Percentiles rank a stretch among this genome's conserved stretches.
These are phyloP conservation scores for Rutstroemia sp. DNA, from an alignment of 2,329 filamentous ascomycete species.

Conservation along the genomic window DNA sequence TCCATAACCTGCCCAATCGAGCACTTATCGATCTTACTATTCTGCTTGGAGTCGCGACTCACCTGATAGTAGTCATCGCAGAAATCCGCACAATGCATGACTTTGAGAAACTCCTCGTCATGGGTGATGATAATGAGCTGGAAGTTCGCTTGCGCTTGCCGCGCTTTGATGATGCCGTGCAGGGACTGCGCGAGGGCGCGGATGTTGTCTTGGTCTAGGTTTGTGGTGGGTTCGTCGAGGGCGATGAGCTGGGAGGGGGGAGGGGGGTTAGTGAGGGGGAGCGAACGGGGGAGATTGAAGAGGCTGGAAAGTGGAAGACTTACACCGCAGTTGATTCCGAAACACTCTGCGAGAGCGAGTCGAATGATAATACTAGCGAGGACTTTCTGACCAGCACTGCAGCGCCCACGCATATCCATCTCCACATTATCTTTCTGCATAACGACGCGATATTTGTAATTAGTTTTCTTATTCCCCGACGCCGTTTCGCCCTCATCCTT, in stretches of 20 bases:
- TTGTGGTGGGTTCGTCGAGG: constrained; percentile 95
- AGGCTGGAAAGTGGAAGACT: constrained; percentile 15
- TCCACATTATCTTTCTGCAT: constrained; percentile 97
- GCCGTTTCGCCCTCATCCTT: constrained; percentile 61
- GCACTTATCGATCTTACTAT: constrained; percentile 67
- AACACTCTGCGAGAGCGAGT: constrained; percentile 90
- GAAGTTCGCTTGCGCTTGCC: constrained; percentile 85
- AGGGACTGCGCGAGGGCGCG: constrained; percentile 77
- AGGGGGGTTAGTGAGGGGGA: not conserved
- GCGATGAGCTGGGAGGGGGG: constrained; percentile 62
- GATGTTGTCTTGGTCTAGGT: constrained; percentile 93
- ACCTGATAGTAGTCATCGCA: constrained; percentile 89
- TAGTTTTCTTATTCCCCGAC: constrained; percentile 47
- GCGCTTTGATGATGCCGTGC: constrained; percentile 76
- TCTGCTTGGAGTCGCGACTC: constrained; percentile 73
- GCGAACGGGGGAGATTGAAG: no score
- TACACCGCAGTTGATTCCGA: constrained; percentile 83
- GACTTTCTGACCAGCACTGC: constrained; percentile 93
- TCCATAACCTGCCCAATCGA: constrained; percentile 4
- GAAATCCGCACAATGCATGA: constrained; percentile 93
- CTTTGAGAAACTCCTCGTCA: constrained; percentile 88
- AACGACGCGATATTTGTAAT: constrained; percentile 94
- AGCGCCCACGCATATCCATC: constrained; percentile 99
- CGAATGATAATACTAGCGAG: constrained; percentile 96
- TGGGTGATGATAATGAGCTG: constrained; percentile 98